Evolutionary conservation across 768 basidiomycete genomes (phyloP).

Genomic region (Amanita jacksonii): DNA sequence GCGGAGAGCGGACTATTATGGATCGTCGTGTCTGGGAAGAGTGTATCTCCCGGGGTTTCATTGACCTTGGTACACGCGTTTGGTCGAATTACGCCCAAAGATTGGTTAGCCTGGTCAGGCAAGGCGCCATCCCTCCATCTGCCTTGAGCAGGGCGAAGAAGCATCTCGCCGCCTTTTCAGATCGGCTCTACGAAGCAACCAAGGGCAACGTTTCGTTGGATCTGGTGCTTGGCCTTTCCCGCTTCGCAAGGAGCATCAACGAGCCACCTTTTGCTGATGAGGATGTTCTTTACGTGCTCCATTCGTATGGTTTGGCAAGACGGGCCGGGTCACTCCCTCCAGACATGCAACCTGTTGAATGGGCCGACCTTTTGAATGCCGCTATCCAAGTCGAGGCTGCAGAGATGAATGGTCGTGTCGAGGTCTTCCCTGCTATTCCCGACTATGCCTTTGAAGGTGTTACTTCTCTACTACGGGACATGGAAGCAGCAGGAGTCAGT

Average conservation of each 20-base stretch:
- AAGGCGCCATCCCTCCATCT: not conserved
- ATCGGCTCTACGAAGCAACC: not conserved
- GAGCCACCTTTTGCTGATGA: slow-evolving; percentile 17
- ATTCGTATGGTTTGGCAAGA: slow-evolving; percentile 34
- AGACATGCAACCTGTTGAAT: slow-evolving; percentile 30
- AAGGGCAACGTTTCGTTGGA: slow-evolving; percentile 16
- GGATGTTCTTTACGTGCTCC: slow-evolving; percentile 31
- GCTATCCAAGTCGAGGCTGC: slow-evolving; percentile 27
- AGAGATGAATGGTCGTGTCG: slow-evolving; percentile 15
- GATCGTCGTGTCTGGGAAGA: not conserved
- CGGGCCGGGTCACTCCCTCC: slow-evolving; percentile 15
- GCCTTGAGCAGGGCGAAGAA: not conserved
- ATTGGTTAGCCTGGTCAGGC: not conserved
- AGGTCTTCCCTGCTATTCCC: slow-evolving; percentile 12
- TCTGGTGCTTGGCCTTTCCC: slow-evolving; percentile 24
- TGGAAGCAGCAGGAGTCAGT: slow-evolving; percentile 23
- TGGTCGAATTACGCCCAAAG: not conserved
- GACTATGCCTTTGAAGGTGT: slow-evolving; percentile 29
- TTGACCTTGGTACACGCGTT: not conserved
- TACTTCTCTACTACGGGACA: slow-evolving; percentile 31
- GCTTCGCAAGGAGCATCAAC: slow-evolving; percentile 23
- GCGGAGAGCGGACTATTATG: not conserved
- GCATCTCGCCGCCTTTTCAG: not conserved
- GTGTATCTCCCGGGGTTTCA: not conserved
- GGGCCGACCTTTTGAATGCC: slow-evolving; percentile 37